Base-by-base conservation (phyloP, 129 eudicot species). In the Tanacetum coccineum region DNA sequence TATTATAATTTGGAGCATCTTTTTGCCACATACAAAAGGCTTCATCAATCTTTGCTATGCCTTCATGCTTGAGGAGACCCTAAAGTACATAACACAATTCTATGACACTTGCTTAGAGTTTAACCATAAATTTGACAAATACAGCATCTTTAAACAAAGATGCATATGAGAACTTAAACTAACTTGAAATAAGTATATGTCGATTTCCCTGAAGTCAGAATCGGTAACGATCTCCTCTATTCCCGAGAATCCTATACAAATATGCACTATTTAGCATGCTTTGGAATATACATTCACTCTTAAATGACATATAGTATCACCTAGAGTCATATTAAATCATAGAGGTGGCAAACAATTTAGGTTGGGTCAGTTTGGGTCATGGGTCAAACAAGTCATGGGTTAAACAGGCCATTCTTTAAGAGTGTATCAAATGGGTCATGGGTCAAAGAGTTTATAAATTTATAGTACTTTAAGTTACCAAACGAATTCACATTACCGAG, bases 41-140 rank as follows among this genome's bases (percentile, higher is more conserved):
- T 30, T 73, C 68, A 22, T 96, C 97, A 71, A 79, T 83, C 59
- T 76, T 91, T 45, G 73, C 87, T 81, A 83, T 85, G 63, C 96
- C 97, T 77, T 91, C 97, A 46, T 85, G 85, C 76, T 91, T 91
- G 66, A 91, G 74, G 67, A 91, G 94, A 59, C 97, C 97, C 96
- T 91, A 68, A 26, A 73, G 45, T 59, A 54, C 20, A 36, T 17
- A 40, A 58, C 20, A 56, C 0, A 18, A 18, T 62, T 59, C 7
- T 42, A 2, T 32, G 12, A 45, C 39, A 47, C 6, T 9, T n/a
- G n/a, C 52, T 18, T 13, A 30, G 5, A 5, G 19, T 58, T 59
- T 18, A 32, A 21, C 18, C 30, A 13, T 45, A 46, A 53, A 48
- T 13, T 54, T 62, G 67, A 64, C 11, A 62, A 22, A 47, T 59